Conservation (phyloP, 164 flowering plant species). For the Umbilicus rupestris region DNA sequence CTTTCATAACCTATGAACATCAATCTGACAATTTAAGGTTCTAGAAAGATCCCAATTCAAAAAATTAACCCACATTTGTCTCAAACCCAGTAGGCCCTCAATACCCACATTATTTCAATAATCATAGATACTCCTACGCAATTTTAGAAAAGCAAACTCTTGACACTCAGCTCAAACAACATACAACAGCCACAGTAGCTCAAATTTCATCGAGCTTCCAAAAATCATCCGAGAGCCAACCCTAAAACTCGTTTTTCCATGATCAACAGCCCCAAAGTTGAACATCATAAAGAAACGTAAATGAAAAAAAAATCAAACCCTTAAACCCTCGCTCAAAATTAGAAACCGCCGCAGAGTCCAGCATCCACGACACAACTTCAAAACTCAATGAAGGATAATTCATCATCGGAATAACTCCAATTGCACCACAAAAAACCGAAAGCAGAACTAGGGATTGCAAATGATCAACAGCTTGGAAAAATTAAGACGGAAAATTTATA, state of each 20-base stretch:
- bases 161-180: not conserved
- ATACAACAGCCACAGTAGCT: not conserved
- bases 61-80: not conserved
- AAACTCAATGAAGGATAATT: not conserved
- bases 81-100: not conserved
- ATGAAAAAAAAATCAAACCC: not conserved
- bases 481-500: not conserved
- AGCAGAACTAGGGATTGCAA: constrained; percentile 4
- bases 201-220: not conserved
- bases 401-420: not conserved
- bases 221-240: not conserved
- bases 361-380: not conserved
- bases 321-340: not conserved
- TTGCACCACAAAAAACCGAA: not conserved
- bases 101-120: not conserved
- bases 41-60: not conserved
- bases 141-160: not conserved
- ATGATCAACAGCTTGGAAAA: not conserved
- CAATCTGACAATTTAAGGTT: too few relatives aligned
- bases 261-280: not conserved
- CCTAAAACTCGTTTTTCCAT: not conserved
- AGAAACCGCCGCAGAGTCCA: not conserved
- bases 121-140: not conserved
- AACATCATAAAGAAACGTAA: not conserved
- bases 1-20: too few relatives aligned